These are phyloP conservation scores for Exophiala alcalophila DNA, from an alignment of 2,329 filamentous ascomycete genomes.

Conservation along the genomic window DNA sequence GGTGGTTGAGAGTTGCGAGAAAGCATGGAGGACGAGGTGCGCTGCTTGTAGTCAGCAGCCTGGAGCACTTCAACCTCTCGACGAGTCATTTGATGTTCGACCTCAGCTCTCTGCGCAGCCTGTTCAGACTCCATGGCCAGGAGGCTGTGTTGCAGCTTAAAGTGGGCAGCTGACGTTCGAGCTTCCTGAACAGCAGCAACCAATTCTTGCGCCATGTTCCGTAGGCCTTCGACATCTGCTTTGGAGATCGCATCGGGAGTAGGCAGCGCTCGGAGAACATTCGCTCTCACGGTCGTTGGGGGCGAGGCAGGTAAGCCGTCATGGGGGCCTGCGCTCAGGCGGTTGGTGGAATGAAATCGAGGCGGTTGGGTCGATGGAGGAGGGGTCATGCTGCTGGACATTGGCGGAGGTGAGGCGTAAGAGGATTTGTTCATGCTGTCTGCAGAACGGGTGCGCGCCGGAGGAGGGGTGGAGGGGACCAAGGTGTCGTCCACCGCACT, in stretches of 20 bases:
- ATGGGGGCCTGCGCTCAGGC: constrained; percentile 7
- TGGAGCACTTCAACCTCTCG: constrained; percentile 83
- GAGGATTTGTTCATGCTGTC: constrained; percentile 25
- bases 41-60: constrained; percentile 60
- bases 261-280: constrained; percentile 45
- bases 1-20: constrained; percentile 38
- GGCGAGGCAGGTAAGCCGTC: constrained; percentile 40
- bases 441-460: constrained; percentile 22
- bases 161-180: constrained; percentile 82
- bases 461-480: constrained; percentile 25
- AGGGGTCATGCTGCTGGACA: constrained; percentile 28
- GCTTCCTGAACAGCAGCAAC: constrained; percentile 58
- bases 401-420: constrained; percentile 24
- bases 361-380: constrained; percentile 28
- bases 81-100: constrained; percentile 89
- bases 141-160: constrained; percentile 85
- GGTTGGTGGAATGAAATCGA: constrained; percentile 26
- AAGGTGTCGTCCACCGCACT: constrained; percentile 2
- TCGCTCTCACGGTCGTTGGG: constrained; percentile 46
- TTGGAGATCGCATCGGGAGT: constrained; percentile 51
- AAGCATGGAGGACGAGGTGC: constrained; percentile 45
- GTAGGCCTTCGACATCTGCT: constrained; percentile 53
- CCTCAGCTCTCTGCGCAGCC: constrained; percentile 78
- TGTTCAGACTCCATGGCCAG: constrained; percentile 80
- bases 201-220: constrained; percentile 54